Base-by-base conservation (phyloP, 2,329 filamentous ascomycete species). In the Metarhizium sp. region DNA sequence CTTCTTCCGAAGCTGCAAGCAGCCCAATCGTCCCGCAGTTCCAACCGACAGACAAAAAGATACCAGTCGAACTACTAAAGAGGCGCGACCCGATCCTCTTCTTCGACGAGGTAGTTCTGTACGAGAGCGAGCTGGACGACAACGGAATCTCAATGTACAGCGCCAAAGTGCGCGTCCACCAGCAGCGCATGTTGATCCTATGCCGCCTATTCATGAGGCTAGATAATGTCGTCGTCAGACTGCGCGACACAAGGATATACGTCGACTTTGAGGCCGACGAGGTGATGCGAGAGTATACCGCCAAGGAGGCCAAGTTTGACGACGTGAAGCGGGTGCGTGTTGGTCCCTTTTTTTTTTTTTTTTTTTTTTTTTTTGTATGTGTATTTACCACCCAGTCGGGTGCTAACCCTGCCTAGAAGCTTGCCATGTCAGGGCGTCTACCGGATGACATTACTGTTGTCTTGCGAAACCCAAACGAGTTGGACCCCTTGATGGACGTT, bases 51-150 rank as follows among this genome's bases (percentile, higher is more conserved):
- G 62, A 66, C 4, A 68, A 70, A 54, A 64, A 78, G 55, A 94
- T 99, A 59, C 92, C 94, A 4, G 79, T 96, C 55, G 90, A 92
- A 63, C 80, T 97, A 46, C 80, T 99, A 52, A 90, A 87, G 69
- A 83, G 89, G 36, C 88, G 90, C 14, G 94, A 99, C 68, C 94
- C 94, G 0, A 99, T 99, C 61, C 75, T 95, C 5, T 96, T 97
- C 78, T 95, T 95, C 68, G 92, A 97, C 73, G 91, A 97, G 64
- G 90, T 99, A 43, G 85, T 96, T 63, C 79, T 99, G 50, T 99
- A 95, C 70, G 94, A 99, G 75, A 95, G 95, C 73, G 94, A 99
- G 76, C 81, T 99, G 50, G 94, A 96, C 58, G 94, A 99, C 71
- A 99, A 99, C 67, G 94, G 94, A 58, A 94, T 97, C 63, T 90